Evolutionary conservation across 2,329 filamentous ascomycete genomes (phyloP).

Genomic region (Moelleriella libera): DNA sequence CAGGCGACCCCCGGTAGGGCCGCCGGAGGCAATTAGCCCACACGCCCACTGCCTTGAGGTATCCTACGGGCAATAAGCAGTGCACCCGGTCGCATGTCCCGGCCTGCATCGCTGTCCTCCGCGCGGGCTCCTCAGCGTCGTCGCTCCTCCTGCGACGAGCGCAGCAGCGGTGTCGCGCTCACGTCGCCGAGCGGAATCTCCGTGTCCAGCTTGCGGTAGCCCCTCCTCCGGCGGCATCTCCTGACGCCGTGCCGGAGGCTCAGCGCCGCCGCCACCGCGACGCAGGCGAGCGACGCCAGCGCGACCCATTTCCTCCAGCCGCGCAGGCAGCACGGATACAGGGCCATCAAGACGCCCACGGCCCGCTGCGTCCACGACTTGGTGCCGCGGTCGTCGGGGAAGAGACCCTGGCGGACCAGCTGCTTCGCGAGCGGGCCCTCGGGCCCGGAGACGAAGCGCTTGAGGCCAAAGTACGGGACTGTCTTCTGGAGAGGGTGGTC

Average conservation of each 20-base stretch:
- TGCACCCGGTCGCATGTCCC: too few species aligned
- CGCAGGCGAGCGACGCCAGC: slow-evolving; percentile 1
- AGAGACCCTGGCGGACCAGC: slow-evolving; percentile 13
- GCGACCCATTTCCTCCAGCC: slow-evolving; percentile 15
- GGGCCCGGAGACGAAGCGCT: slow-evolving; percentile 13
- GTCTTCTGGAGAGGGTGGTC: slow-evolving; percentile 12
- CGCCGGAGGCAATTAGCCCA: too few species aligned
- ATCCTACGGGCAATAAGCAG: too few species aligned
- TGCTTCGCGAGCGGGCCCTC: slow-evolving; percentile 13
- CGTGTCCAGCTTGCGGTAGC: background rate
- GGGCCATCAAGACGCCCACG: slow-evolving; percentile 11
- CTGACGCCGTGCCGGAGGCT: background rate
- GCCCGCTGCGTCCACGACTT: slow-evolving; percentile 11
- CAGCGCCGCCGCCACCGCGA: background rate
- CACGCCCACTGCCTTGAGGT: too few species aligned
- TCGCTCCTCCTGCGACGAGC: background rate
- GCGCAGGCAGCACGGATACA: slow-evolving; percentile 14
- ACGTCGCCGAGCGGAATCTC: background rate
- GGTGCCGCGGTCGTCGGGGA: slow-evolving; percentile 8
- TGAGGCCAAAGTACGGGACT: slow-evolving; percentile 12
- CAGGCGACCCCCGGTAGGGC: too few species aligned
- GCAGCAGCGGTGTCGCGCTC: background rate
- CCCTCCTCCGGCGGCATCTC: background rate
- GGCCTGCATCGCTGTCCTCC: too few species aligned
- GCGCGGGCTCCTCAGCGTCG: background rate